Evolutionary conservation across 208 protist species (phyloP), one percentile per base, ranked within the genome.

Genomic region (Wallacemonas sp.): DNA sequence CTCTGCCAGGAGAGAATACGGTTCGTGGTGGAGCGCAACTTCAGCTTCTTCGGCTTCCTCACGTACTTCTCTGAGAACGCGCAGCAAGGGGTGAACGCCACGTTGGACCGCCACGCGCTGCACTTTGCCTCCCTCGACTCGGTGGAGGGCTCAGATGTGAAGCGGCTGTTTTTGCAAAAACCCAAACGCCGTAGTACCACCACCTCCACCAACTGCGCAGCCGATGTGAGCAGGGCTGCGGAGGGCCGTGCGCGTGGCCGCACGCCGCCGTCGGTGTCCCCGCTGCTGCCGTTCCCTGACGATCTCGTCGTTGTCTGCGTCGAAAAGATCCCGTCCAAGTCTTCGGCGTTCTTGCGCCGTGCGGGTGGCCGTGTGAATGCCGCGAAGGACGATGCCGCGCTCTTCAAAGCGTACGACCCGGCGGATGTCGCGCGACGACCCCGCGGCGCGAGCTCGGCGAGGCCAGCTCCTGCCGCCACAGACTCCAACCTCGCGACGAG

Each of bases 11-110:
- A 80, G 0, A 75, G 85, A 17, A 79, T 86, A 10, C 80, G 74
- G 29, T 90, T 85, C 62, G 83, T 87, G 6, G 24, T 95, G 39
- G 89, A 89, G 73, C 80, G 89, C 38, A 95, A 95, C 71, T 95
- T 94, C 38, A 89, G 75, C 50, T 94, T 81, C 63, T 94, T 90
- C 61, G 70, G 71, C 22, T 68, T 89, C 50, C 55, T 78, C 21
- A 69, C 66, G 32, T 83, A 78, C 48, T 54, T 73, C 22, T 37
- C 53, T 21, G 72, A 67, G 24, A 15, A 68, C 22, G 74, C 60
- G 6, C 65, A 76, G 27, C 29, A 26, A 2, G 67, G 71, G 22
- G 68, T 75, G 38, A 52, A 61, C 27, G 52, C 74, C 34, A 68
- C 65, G 19, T 64, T 91, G 17, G 81, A 91, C 52, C 66, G 60